phyloP scores from a whole-genome alignment of 257 asterid species.

The Forsythia suspensa region DNA sequence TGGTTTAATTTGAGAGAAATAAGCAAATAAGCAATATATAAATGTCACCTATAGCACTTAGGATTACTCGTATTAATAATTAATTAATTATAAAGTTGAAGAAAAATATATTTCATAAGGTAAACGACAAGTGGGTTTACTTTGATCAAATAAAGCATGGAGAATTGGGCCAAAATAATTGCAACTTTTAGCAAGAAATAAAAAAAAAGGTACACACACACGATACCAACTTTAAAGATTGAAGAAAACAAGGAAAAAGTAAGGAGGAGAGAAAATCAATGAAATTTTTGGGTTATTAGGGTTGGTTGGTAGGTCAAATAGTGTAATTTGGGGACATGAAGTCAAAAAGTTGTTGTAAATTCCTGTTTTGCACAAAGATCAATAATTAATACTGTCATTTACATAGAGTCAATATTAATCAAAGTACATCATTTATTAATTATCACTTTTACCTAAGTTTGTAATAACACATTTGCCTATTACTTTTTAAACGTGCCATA shows the following conservation, averaged over 20 bases:
- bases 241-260: neutral
- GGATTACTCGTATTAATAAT: neutral
- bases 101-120: neutral
- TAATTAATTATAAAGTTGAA: neutral
- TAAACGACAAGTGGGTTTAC: neutral
- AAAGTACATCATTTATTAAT: too few relatives aligned
- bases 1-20: neutral
- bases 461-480: too few relatives aligned
- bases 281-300: neutral
- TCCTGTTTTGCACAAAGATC: neutral
- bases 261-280: neutral
- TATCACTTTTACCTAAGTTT: too few relatives aligned
- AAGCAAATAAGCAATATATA: neutral
- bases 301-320: neutral
- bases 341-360: neutral
- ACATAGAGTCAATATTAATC: neutral
- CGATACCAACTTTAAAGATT: neutral
- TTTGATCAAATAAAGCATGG: slow-evolving; percentile 32
- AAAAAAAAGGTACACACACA: neutral
- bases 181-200: neutral
- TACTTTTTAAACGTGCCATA: too few relatives aligned
- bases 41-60: neutral
- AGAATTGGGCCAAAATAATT: slow-evolving; percentile 17
- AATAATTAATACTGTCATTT: neutral
- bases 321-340: neutral